Conservation (phyloP, 257 asterid species). For the Cynanchum wilfordii region DNA sequence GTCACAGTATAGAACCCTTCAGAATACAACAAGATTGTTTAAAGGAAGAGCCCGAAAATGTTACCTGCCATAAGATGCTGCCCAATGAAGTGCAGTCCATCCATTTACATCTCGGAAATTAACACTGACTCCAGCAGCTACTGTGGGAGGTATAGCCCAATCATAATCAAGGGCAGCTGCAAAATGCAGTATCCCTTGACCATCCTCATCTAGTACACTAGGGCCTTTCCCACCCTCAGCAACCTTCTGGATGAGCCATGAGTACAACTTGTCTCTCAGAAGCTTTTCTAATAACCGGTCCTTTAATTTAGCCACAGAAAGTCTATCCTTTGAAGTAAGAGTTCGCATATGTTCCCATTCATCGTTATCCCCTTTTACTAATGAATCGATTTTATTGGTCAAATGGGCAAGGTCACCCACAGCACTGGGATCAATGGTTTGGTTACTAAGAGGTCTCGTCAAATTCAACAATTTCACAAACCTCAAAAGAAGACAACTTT, state of each 20-base stretch:
- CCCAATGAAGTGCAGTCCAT: constrained; percentile 98
- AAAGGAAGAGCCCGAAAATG: neutral
- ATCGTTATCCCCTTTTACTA: constrained; percentile 45
- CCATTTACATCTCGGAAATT: constrained; percentile 85
- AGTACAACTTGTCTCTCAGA: constrained; percentile 62
- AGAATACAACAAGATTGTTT: neutral
- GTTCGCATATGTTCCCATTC: constrained; percentile 72
- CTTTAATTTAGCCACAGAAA: constrained; percentile 49
- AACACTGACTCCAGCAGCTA: constrained; percentile 75
- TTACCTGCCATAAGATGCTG: constrained; percentile 88
- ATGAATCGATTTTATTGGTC: constrained; percentile 44
- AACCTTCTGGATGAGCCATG: constrained; percentile 72
- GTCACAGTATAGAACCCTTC: constrained; percentile 8
- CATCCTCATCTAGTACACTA: constrained; percentile 59
- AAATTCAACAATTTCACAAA: constrained; percentile 65
- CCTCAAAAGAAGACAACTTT: constrained; percentile 65
- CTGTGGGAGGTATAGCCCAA: constrained; percentile 78
- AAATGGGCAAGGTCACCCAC: constrained; percentile 38
- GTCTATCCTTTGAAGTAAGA: constrained; percentile 37
- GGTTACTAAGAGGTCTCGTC: constrained; percentile 38
- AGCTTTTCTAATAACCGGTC: constrained; percentile 62
- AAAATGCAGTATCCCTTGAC: constrained; percentile 86
- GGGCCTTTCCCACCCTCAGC: constrained; percentile 84
- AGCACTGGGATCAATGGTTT: constrained; percentile 25
- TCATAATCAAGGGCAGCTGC: constrained; percentile 86